Evolutionary conservation across 176 grass and related monocot genomes (phyloP).

Genomic region (Stipa capillata): DNA sequence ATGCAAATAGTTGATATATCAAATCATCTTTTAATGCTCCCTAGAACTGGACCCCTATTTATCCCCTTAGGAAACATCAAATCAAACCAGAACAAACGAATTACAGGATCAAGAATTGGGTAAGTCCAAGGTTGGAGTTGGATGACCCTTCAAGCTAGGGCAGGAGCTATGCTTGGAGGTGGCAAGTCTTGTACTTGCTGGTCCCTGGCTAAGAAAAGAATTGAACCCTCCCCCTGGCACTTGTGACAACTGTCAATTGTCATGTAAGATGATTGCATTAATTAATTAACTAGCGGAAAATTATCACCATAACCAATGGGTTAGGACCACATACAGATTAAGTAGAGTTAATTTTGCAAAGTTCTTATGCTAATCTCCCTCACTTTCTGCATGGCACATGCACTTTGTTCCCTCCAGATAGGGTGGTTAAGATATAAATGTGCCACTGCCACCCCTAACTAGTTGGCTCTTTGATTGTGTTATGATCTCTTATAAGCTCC

Average conservation of each 20-base stretch:
- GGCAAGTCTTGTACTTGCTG: conserved; percentile 24
- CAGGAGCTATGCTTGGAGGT: conserved; percentile 26
- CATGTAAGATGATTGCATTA: conserved; percentile 14
- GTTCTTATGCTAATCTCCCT: conserved; percentile 33
- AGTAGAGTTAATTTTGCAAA: neutral
- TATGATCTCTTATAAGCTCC: neutral
- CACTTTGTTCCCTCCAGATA: conserved; percentile 35
- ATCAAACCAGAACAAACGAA: conserved; percentile 14
- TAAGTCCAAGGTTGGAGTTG: conserved; percentile 43
- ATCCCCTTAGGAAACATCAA: conserved; percentile 29
- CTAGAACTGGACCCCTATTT: conserved; percentile 46
- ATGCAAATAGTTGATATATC: conserved; percentile 20
- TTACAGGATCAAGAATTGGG: conserved; percentile 28
- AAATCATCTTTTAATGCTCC: conserved; percentile 30
- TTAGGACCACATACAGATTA: conserved; percentile 41
- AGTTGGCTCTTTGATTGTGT: conserved; percentile 14
- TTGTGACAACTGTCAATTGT: conserved; percentile 42
- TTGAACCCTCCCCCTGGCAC: conserved; percentile 2
- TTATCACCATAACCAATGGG: conserved; percentile 32
- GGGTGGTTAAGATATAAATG: neutral
- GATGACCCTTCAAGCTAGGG: conserved; percentile 56
- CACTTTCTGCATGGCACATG: conserved; percentile 53
- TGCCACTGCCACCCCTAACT: neutral
- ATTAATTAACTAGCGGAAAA: conserved; percentile 14
- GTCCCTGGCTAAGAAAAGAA: conserved; percentile 26